These are phyloP conservation scores for Xylariaceae sp. DNA, from an alignment of 2,329 filamentous ascomycete genomes.

Conservation along the genomic window DNA sequence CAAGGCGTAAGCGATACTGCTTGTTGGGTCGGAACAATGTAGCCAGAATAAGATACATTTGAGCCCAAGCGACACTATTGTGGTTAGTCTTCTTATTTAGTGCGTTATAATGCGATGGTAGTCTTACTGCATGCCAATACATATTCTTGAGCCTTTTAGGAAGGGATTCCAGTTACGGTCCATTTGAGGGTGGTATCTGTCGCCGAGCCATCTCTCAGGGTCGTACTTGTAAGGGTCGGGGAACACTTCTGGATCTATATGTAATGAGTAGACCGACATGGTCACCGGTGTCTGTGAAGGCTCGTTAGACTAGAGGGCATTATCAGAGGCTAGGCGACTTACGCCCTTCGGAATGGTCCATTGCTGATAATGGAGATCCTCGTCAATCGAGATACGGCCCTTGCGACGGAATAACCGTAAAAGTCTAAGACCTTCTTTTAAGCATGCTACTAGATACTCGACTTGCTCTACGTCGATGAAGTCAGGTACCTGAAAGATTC, in stretches of 20 bases:
- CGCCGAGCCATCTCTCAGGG: conserved; percentile 16
- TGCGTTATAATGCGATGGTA: not conserved
- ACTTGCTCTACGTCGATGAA: conserved; percentile 20
- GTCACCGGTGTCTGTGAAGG: conserved; percentile 17
- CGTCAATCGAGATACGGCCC: conserved; percentile 20
- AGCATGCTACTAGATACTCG: conserved; percentile 15
- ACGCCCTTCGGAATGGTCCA: conserved; percentile 21
- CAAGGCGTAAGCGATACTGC: not conserved
- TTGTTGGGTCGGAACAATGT: conserved; percentile 11
- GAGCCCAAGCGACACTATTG: conserved; percentile 11
- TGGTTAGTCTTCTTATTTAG: not conserved
- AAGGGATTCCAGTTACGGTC: conserved; percentile 14
- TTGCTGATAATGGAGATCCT: conserved; percentile 17
- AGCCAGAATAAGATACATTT: conserved; percentile 12
- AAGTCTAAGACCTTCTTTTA: conserved; percentile 22
- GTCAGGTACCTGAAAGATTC: conserved; percentile 3
- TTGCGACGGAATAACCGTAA: conserved; percentile 17
- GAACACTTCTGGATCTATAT: conserved; percentile 23
- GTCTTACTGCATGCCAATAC: conserved; percentile 15
- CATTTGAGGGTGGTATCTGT: conserved; percentile 9
- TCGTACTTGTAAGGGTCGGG: conserved; percentile 19
- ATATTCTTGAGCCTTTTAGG: conserved; percentile 10
- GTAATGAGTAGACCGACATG: conserved; percentile 20
- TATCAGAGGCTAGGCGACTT: no score
- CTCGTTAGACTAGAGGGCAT: no score